Evolutionary conservation across 495 filamentous ascomycete species (phyloP).

Genomic region (Aspergillus cristatus): DNA sequence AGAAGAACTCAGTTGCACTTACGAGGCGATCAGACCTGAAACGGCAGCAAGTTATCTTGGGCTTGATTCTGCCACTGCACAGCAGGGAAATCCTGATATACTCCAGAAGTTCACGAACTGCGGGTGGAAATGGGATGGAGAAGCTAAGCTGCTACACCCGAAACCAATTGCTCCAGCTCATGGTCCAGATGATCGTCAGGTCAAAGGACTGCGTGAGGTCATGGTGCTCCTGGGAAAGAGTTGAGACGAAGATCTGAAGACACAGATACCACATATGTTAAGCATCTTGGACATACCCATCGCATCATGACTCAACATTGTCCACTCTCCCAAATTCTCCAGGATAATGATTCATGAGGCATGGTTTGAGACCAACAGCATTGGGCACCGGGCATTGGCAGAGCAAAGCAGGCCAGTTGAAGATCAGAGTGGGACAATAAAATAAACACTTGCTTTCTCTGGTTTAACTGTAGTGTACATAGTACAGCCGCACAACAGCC

Average conservation of each 20-base stretch:
- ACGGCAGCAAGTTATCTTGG: slow-evolving; percentile 39
- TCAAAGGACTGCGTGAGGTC: slow-evolving; percentile 22
- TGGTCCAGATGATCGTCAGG: slow-evolving; percentile 12
- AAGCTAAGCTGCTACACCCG: slow-evolving; percentile 29
- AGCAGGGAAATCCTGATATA: slow-evolving; percentile 19
- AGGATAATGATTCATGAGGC: too few relatives aligned
- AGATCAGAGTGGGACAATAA: too few relatives aligned
- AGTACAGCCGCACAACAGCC: slow-evolving; percentile 37
- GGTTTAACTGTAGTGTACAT: slow-evolving; percentile 39
- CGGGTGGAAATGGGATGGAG: slow-evolving; percentile 41
- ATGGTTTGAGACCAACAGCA: too few relatives aligned
- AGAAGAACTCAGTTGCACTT: slow-evolving; percentile 37
- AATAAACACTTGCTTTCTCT: slow-evolving; percentile 41
- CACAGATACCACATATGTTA: too few relatives aligned
- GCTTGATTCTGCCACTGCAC: slow-evolving; percentile 24
- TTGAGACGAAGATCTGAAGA: slow-evolving; percentile 7
- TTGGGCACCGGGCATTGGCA: too few relatives aligned
- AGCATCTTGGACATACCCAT: too few relatives aligned
- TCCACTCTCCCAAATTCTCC: too few relatives aligned
- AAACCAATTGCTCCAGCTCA: slow-evolving; percentile 21
- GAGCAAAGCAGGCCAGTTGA: too few relatives aligned
- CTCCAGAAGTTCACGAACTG: slow-evolving; percentile 31
- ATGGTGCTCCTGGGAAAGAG: slow-evolving; percentile 27
- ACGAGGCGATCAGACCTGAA: slow-evolving; percentile 39
- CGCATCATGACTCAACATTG: too few relatives aligned